Conservation (phyloP, 2,329 filamentous ascomycete species). For the Pseudopithomyces chartarum region DNA sequence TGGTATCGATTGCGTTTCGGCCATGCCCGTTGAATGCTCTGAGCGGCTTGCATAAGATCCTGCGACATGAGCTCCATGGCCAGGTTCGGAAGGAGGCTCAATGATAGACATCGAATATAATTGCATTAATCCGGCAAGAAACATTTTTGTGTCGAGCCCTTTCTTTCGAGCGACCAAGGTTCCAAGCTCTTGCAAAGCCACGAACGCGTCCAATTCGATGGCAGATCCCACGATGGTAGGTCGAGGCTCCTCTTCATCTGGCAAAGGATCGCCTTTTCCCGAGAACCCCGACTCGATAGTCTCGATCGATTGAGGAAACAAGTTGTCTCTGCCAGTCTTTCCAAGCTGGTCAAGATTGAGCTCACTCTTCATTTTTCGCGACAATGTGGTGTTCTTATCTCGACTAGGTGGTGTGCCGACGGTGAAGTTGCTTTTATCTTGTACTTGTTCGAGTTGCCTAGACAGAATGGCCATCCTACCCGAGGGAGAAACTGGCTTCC, state of each 20-base stretch:
- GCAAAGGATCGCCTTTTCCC: constrained; percentile 35
- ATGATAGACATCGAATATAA: constrained; percentile 25
- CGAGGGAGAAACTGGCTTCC: constrained; percentile 44
- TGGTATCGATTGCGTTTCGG: not conserved
- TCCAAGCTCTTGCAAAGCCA: constrained; percentile 43
- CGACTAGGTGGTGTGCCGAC: constrained; percentile 39
- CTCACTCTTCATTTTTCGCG: constrained; percentile 38
- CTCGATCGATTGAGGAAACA: constrained; percentile 17
- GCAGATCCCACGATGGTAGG: constrained; percentile 11
- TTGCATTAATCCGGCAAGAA: constrained; percentile 41
- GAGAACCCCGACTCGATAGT: constrained; percentile 43
- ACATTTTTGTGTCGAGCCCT: constrained; percentile 37
- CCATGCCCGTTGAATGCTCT: not conserved
- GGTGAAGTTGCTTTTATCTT: constrained; percentile 33
- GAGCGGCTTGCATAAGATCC: not conserved
- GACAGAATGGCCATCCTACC: constrained; percentile 47
- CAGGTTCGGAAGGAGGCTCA: not conserved
- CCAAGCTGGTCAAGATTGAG: constrained; percentile 25
- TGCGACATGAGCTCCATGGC: not conserved
- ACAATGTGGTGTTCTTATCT: constrained; percentile 19
- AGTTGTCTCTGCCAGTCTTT: constrained; percentile 3
- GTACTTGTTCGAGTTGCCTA: constrained; percentile 35
- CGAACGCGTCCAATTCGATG: constrained; percentile 35
- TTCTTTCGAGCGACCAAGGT: constrained; percentile 40
- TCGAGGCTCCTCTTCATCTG: constrained; percentile 28